Conservation (phyloP, 805 yeast genomes). For the Yarrowia divulgata region DNA sequence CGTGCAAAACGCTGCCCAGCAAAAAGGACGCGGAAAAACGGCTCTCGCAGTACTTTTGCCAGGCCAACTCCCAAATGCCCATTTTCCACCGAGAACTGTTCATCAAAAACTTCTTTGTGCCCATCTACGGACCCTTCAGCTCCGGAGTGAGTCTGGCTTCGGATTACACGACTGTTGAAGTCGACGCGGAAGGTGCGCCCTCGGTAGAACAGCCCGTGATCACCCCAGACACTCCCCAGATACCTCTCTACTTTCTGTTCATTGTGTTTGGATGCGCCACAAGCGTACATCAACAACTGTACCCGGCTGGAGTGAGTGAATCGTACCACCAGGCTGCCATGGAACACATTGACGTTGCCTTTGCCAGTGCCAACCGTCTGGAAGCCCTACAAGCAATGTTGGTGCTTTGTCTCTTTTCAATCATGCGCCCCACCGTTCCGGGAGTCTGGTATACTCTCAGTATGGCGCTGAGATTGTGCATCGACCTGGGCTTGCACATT, state of each 20-base stretch:
- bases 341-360: slow-evolving; percentile 63
- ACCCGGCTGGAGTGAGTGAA: slow-evolving; percentile 70
- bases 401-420: slow-evolving; percentile 70
- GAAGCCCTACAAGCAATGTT: slow-evolving; percentile 78
- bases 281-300: slow-evolving; percentile 72
- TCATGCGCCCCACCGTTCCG: slow-evolving; percentile 88
- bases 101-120: slow-evolving; percentile 69
- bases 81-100: slow-evolving; percentile 83
- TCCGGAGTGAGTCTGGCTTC: slow-evolving; percentile 59
- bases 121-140: slow-evolving; percentile 77
- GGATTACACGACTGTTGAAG: slow-evolving; percentile 42
- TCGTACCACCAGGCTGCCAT: slow-evolving; percentile 74
- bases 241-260: slow-evolving; percentile 64
- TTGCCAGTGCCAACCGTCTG: slow-evolving; percentile 64
- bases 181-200: not conserved
- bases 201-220: slow-evolving; percentile 14
- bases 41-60: slow-evolving; percentile 71
- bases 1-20: slow-evolving; percentile 63
- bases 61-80: slow-evolving; percentile 84
- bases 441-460: slow-evolving; percentile 95
- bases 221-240: slow-evolving; percentile 12
- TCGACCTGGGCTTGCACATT: slow-evolving; percentile 83
- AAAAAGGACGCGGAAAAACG: slow-evolving; percentile 73
- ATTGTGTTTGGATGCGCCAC: slow-evolving; percentile 83
- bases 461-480: slow-evolving; percentile 76